phyloP scores from a whole-genome alignment of 2,329 filamentous ascomycete species.

The Truncatella angustata region DNA sequence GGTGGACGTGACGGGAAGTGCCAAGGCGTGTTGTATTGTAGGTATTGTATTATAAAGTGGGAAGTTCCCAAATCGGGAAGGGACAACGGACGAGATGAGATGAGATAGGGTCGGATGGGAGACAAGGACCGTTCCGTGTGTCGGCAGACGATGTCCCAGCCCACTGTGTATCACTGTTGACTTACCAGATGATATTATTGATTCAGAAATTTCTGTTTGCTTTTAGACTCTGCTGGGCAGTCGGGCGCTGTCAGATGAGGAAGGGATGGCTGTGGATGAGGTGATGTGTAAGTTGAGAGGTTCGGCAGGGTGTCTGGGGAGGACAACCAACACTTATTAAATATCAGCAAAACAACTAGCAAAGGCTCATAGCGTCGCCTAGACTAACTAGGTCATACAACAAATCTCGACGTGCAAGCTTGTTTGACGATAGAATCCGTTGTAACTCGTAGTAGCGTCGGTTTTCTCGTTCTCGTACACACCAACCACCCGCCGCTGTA shows the following conservation, averaged over 20 bases:
- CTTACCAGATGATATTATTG: not conserved
- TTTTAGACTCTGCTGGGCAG: not conserved
- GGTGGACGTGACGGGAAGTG: too few species aligned
- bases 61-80: not conserved
- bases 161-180: too few species aligned
- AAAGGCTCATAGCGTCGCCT: too few species aligned
- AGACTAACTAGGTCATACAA: not conserved
- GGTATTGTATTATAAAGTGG: too few species aligned
- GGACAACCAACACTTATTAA: constrained; percentile 6
- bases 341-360: not conserved
- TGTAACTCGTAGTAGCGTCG: not conserved
- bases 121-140: too few species aligned
- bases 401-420: not conserved
- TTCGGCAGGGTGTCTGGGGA: not conserved
- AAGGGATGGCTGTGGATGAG: not conserved
- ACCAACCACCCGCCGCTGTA: not conserved
- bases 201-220: too few species aligned
- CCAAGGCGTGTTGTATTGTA: too few species aligned
- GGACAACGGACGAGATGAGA: not conserved
- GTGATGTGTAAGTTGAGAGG: not conserved
- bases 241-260: not conserved
- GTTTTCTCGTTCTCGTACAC: not conserved
- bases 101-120: not conserved
- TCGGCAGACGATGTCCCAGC: too few species aligned
- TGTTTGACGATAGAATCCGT: not conserved